Evolutionary conservation across 345 rosid species (phyloP), one percentile per base, ranked within the genome.

Genomic region (Brassica juncea): DNA sequence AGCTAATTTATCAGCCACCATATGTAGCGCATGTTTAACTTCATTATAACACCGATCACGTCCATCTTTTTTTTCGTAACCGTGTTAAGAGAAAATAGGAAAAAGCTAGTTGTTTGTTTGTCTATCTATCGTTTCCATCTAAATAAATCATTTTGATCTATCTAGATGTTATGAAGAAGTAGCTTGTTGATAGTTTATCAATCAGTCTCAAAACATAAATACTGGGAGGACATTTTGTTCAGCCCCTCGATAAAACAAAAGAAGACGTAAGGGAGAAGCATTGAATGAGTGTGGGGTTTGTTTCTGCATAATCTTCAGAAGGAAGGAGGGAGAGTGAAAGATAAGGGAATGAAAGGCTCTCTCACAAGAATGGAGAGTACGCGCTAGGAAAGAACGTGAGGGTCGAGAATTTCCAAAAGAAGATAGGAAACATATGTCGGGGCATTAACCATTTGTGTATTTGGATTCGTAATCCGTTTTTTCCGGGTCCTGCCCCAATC

Each of bases 391-490:
- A 4, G 77, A 78, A 77, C 23, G 82, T 79, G 74, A 73, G 58
- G 30, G 21, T 66, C 23, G n/a, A 70, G 80, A 80, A 19, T 75
- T 74, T 8, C 83, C 72, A 75, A 75, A 75, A 80, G 80, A 70
- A 75, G 83, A 80, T 80, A 74, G 72, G 72, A 80, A 80, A 69
- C 83, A 70, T 75, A 80, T 80, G 80, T 80, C 76, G 83, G 68
- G 79, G 67, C 76, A 63, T 35, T 63, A 80, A 75, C 83, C 83
- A 80, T 74, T 80, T 74, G 72, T 79, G 83, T 80, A 75, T 62
- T 70, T 80, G 79, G 75, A 74, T 27, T 52, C 64, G 21, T 74
- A 80, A 80, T 79, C 83, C 83, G 75, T 80, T 80, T 74, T 69
- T 76, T 80, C 79, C 82, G 82, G 79, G 70, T 80, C 79, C 66